These are phyloP conservation scores for Taiozyma sp. DNA, from an alignment of 1,139 yeast species.

Conservation along the genomic window DNA sequence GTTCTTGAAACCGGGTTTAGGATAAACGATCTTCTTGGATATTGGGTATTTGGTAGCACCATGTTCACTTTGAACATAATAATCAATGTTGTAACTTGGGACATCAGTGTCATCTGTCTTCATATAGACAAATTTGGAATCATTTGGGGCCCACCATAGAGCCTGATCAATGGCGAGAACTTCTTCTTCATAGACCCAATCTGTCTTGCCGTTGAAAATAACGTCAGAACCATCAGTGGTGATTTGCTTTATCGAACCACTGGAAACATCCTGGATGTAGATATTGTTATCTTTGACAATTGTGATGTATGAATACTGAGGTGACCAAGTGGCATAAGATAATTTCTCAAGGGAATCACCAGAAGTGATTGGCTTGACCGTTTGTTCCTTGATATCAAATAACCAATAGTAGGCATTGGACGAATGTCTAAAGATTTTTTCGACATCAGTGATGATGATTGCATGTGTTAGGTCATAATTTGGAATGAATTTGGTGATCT, in stretches of 20 bases:
- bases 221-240: slow-evolving; percentile 58
- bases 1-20: slow-evolving; percentile 73
- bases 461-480: slow-evolving; percentile 28
- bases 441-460: slow-evolving; percentile 29
- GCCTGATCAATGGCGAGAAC: slow-evolving; percentile 54
- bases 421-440: slow-evolving; percentile 69
- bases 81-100: slow-evolving; percentile 56
- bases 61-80: slow-evolving; percentile 41
- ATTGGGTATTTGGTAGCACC: slow-evolving; percentile 56
- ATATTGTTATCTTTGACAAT: slow-evolving; percentile 59
- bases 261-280: slow-evolving; percentile 40
- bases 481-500: slow-evolving; percentile 22
- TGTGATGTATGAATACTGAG: slow-evolving; percentile 53
- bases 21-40: slow-evolving; percentile 52
- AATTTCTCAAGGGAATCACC: slow-evolving; percentile 22
- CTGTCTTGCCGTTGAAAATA: slow-evolving; percentile 75
- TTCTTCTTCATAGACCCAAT: slow-evolving; percentile 93
- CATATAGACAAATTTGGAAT: slow-evolving; percentile 51
- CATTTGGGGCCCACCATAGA: slow-evolving; percentile 77
- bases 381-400: slow-evolving; percentile 32
- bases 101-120: slow-evolving; percentile 67
- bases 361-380: slow-evolving; percentile 37
- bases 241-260: slow-evolving; percentile 41
- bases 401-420: slow-evolving; percentile 58
- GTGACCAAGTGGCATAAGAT: slow-evolving; percentile 62